phyloP scores from a whole-genome alignment of 805 yeast species.

The Hanseniaspora guilliermondii region DNA sequence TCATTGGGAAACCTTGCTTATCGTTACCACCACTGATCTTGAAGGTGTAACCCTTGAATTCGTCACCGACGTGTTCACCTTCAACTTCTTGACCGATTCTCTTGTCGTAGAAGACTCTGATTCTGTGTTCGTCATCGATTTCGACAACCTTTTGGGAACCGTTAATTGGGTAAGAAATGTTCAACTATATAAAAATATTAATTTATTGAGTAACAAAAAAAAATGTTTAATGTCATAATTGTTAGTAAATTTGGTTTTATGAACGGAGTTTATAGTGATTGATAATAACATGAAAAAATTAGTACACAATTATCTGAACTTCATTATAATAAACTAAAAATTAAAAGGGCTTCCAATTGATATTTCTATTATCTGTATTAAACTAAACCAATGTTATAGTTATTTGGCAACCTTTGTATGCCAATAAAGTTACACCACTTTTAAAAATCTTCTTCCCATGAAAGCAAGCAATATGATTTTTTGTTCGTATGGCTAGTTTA shows the following conservation, averaged over 20 bases:
- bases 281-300: neutral
- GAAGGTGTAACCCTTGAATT: slow-evolving; percentile 98
- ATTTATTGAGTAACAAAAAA: neutral
- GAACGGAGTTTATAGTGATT: neutral
- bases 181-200: slow-evolving; percentile 47
- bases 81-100: slow-evolving; percentile 99
- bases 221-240: neutral
- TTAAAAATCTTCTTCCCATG: no score
- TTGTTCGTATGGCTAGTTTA: no score
- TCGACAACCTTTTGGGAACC: slow-evolving; percentile 98
- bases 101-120: slow-evolving; percentile 97
- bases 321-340: no score
- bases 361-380: no score
- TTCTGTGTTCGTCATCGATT: slow-evolving; percentile 97
- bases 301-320: no score
- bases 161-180: slow-evolving; percentile 99
- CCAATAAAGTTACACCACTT: no score
- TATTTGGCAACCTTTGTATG: no score
- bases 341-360: no score
- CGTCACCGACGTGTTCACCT: slow-evolving; percentile 96
- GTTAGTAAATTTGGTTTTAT: neutral
- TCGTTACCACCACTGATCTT: slow-evolving; percentile 99
- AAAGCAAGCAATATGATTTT: no score
- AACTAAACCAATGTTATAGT: no score
- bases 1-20: slow-evolving; percentile 99